These are phyloP conservation scores for Neonectria hederae DNA, from an alignment of 2,329 filamentous ascomycete species.

Conservation along the genomic window DNA sequence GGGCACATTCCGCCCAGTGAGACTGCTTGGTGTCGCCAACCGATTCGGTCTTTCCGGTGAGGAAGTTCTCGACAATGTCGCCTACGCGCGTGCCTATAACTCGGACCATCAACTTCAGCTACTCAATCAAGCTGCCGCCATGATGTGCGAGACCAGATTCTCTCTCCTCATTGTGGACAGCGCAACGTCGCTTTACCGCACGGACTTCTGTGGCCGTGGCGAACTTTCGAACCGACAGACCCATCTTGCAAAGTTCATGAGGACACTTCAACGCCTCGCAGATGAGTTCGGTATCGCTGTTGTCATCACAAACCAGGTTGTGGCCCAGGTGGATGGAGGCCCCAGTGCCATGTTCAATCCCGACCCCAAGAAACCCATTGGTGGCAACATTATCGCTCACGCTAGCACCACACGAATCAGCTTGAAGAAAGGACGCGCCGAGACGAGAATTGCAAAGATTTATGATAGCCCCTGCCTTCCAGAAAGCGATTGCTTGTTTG, in stretches of 20 bases:
- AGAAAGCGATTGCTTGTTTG: conserved; percentile 95
- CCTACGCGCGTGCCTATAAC: conserved; percentile 97
- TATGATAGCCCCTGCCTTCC: conserved; percentile 98
- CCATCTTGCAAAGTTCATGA: conserved; percentile 89
- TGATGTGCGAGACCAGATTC: conserved; percentile 99
- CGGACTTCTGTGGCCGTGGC: conserved; percentile 95
- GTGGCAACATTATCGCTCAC: conserved; percentile 98
- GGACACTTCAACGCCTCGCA: conserved; percentile 79
- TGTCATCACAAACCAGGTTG: conserved; percentile 98
- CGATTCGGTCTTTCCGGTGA: conserved; percentile 94
- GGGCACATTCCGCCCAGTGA: conserved; percentile 93
- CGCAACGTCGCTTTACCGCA: conserved; percentile 93
- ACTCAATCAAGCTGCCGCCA: conserved; percentile 91
- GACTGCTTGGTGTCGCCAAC: conserved; percentile 90
- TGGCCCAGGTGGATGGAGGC: conserved; percentile 96
- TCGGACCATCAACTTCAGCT: conserved; percentile 97
- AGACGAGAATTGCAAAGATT: conserved; percentile 98
- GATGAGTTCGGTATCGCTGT: conserved; percentile 95
- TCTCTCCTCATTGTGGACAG: conserved; percentile 96
- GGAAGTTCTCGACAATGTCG: conserved; percentile 97
- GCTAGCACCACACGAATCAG: conserved; percentile 95
- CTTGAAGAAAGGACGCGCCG: conserved; percentile 92
- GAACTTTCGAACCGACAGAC: conserved; percentile 94
- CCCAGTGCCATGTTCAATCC: conserved; percentile 99
- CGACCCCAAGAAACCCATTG: conserved; percentile 98